Evolutionary conservation across 345 rosid species (phyloP).

Genomic region (Laguncularia racemosa): DNA sequence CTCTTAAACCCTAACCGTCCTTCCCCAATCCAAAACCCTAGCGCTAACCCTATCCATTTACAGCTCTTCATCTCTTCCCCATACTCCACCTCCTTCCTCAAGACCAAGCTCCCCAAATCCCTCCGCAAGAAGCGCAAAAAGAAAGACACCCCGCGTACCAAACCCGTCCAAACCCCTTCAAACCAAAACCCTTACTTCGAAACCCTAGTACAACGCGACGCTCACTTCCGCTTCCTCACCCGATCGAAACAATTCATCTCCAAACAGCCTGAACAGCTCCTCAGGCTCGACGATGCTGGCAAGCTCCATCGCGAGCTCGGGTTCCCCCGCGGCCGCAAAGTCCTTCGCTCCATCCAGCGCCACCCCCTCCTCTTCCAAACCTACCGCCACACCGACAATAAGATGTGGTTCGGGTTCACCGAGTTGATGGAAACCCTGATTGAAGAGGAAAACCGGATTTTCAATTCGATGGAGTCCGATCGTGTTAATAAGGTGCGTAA

Average conservation of each 20-base stretch:
- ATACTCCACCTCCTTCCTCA: constrained; percentile 77
- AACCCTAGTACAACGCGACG: constrained; percentile 49
- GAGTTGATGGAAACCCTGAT: constrained; percentile 60
- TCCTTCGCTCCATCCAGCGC: constrained; percentile 42
- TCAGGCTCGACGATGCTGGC: constrained; percentile 74
- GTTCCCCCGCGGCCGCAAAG: constrained; percentile 86
- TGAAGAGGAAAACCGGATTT: constrained; percentile 43
- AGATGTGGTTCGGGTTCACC: constrained; percentile 65
- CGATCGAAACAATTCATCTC: constrained; percentile 56
- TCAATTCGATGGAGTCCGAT: constrained; percentile 48
- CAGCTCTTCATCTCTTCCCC: constrained; percentile 4
- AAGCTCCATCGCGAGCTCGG: constrained; percentile 81
- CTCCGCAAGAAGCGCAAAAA: constrained; percentile 30
- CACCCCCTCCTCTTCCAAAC: constrained; percentile 60
- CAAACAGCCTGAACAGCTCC: constrained; percentile 52
- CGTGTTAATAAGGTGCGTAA: constrained; percentile 54
- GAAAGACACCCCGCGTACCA: constrained; percentile 53
- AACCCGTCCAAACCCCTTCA: constrained; percentile 45
- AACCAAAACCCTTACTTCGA: constrained; percentile 45
- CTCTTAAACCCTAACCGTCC: too few species aligned
- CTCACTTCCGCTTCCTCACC: constrained; percentile 59
- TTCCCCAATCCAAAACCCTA: too few species aligned
- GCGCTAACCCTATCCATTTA: constrained; percentile 8
- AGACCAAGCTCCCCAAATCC: constrained; percentile 66
- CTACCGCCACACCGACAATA: constrained; percentile 59